These are phyloP conservation scores for Candida piceae DNA, from an alignment of 805 yeast genomes.

Conservation along the genomic window DNA sequence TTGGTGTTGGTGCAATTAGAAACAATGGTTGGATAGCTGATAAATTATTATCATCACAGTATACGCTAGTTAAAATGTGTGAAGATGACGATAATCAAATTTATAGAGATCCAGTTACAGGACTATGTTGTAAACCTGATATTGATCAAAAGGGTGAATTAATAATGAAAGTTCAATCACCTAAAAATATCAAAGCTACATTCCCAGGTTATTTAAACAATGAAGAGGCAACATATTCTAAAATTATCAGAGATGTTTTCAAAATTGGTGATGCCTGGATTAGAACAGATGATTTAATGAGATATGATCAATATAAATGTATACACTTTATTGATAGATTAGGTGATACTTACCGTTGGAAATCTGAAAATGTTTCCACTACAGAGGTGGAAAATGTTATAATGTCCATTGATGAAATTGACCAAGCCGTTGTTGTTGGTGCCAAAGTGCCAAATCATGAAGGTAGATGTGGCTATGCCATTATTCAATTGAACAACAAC, in stretches of 20 bases:
- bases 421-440: constrained; percentile 83
- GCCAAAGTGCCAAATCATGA: constrained; percentile 80
- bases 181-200: constrained; percentile 58
- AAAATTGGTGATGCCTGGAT: constrained; percentile 88
- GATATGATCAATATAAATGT: constrained; percentile 59
- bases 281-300: constrained; percentile 80
- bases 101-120: constrained; percentile 62
- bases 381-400: constrained; percentile 85
- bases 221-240: constrained; percentile 70
- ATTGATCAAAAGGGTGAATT: constrained; percentile 80
- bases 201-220: constrained; percentile 91
- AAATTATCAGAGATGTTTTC: constrained; percentile 69
- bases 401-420: constrained; percentile 37
- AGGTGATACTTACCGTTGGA: constrained; percentile 97
- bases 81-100: constrained; percentile 71
- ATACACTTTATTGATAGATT: constrained; percentile 85
- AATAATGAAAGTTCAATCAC: constrained; percentile 65
- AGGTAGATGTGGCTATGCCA: constrained; percentile 92
- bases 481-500: constrained; percentile 46
- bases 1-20: constrained; percentile 85
- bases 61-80: constrained; percentile 66
- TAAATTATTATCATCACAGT: constrained; percentile 46
- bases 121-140: constrained; percentile 51
- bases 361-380: constrained; percentile 90
- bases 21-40: constrained; percentile 74